phyloP scores from a whole-genome alignment of 176 grass and related monocot genomes.

The Ananas comosus region DNA sequence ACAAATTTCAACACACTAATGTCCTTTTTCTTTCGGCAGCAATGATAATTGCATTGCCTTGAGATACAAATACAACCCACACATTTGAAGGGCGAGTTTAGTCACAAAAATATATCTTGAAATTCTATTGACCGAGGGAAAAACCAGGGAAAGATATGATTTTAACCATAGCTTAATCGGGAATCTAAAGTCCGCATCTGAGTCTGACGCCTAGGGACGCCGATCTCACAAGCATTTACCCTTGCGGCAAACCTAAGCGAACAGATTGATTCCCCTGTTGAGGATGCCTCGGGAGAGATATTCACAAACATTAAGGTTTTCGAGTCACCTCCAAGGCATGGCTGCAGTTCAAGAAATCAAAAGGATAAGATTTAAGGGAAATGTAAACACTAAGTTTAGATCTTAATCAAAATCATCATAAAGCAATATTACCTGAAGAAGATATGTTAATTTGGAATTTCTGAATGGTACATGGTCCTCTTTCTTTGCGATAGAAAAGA shows the following conservation, averaged over 20 bases:
- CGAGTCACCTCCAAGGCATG: conserved; percentile 88
- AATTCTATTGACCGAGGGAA: not conserved
- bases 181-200: conserved; percentile 27
- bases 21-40: not conserved
- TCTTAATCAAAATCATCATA: not conserved
- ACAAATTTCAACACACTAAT: not conserved
- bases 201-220: conserved; percentile 62
- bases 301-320: conserved; percentile 98
- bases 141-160: not conserved
- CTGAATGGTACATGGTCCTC: conserved; percentile 91
- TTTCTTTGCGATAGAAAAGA: conserved; percentile 80
- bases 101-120: not conserved
- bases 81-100: not conserved
- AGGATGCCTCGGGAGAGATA: conserved; percentile 64
- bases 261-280: conserved; percentile 50
- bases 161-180: conserved; percentile 37
- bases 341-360: conserved; percentile 31
- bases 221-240: conserved; percentile 88
- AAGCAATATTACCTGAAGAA: conserved; percentile 52
- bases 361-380: not conserved
- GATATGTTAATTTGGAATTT: conserved; percentile 96
- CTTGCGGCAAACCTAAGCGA: conserved; percentile 81
- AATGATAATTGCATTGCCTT: conserved; percentile 5
- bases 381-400: not conserved
- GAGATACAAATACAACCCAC: not conserved